These are phyloP conservation scores for Begonia loranthoides DNA, from an alignment of 306 rosid genomes.

Conservation along the genomic window DNA sequence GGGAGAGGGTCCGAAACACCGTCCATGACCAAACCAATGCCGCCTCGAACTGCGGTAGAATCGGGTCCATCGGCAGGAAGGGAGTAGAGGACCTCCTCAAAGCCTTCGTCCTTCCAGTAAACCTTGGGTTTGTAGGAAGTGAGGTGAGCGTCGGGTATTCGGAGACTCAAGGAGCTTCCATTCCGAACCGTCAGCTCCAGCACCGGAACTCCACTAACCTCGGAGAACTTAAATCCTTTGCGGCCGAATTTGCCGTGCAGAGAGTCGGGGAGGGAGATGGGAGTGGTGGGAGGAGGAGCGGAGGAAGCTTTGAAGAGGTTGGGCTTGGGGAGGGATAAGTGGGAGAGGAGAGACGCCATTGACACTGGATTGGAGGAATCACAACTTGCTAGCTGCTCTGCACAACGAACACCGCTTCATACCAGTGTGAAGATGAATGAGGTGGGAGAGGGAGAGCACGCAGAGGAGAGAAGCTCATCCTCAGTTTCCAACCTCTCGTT, in stretches of 20 bases:
- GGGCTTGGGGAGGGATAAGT: constrained; percentile 62
- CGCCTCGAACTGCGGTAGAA: constrained; percentile 45
- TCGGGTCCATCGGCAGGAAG: constrained; percentile 24
- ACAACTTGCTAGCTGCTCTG: no score
- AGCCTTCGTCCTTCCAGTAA: constrained; percentile 79
- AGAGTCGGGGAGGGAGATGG: constrained; percentile 30
- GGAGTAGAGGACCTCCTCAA: constrained; percentile 72
- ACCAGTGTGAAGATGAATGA: no score
- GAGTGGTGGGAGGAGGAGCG: constrained; percentile 19
- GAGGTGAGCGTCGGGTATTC: constrained; percentile 78
- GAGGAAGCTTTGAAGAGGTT: constrained; percentile 36
- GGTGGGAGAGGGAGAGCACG: constrained; percentile 10
- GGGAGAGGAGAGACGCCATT: constrained; percentile 74
- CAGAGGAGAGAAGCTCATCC: constrained; percentile 37
- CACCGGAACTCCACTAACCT: constrained; percentile 32
- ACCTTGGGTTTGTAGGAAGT: constrained; percentile 89
- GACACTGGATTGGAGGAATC: neutral
- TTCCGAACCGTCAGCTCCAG: constrained; percentile 71
- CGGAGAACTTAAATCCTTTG: constrained; percentile 72
- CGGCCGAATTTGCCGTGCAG: constrained; percentile 56
- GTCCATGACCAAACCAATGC: constrained; percentile 67
- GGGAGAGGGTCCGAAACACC: constrained; percentile 39
- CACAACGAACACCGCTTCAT: no score
- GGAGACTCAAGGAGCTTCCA: constrained; percentile 77
- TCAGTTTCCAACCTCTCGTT: neutral